Evolutionary conservation across 73 alveolate species (phyloP).

Genomic region (Paramecium sexaurelia): DNA sequence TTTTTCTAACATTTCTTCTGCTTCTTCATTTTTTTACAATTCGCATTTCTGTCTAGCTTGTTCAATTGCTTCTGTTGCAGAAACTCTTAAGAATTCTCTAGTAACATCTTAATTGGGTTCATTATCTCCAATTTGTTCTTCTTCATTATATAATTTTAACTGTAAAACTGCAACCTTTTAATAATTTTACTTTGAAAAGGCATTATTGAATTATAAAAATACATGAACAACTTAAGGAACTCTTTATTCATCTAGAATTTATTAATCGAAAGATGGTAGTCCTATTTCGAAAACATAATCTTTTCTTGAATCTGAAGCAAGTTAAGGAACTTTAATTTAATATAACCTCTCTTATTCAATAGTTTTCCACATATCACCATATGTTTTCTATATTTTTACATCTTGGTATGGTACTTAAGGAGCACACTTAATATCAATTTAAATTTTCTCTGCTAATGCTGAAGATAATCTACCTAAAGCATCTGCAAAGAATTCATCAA

Average conservation of each 20-base stretch:
- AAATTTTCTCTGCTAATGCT: constrained; percentile 52
- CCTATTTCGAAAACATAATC: constrained; percentile 60
- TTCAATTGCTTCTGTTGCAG: constrained; percentile 68
- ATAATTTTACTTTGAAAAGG: background rate
- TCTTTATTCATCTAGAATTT: constrained; percentile 30
- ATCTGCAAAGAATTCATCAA: constrained; percentile 70
- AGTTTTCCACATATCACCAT: constrained; percentile 63
- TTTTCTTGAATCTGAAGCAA: constrained; percentile 40
- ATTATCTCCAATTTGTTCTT: constrained; percentile 50
- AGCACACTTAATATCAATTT: constrained; percentile 15
- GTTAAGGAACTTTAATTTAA: constrained; percentile 7
- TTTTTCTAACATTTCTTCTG: background rate
- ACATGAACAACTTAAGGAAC: constrained; percentile 16
- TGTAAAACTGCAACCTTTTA: constrained; percentile 34
- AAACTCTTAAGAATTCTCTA: constrained; percentile 64
- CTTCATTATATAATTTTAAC: constrained; percentile 35
- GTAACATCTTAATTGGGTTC: constrained; percentile 67
- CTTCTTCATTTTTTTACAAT: background rate
- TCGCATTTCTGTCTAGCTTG: constrained; percentile 47
- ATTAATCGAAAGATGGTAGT: background rate
- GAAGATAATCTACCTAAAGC: constrained; percentile 66
- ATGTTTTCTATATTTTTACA: constrained; percentile 41
- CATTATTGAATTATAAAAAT: background rate
- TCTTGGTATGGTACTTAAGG: constrained; percentile 8
- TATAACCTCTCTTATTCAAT: background rate